phyloP scores from a whole-genome alignment of 2,329 filamentous ascomycete genomes.

The Talaromyces sp. region DNA sequence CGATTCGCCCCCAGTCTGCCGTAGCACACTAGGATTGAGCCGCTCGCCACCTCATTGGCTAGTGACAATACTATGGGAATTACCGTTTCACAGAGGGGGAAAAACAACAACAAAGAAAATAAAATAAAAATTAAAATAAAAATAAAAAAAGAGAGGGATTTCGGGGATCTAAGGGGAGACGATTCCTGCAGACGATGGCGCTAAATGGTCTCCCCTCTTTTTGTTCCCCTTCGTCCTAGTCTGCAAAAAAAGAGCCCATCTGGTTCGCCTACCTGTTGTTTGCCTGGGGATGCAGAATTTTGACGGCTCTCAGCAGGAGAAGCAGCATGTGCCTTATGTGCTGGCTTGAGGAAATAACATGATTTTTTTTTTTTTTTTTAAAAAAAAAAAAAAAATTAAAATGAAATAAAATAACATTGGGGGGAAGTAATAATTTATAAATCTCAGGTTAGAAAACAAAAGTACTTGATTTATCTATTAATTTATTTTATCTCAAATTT shows the following conservation, averaged over 20 bases:
- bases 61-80: constrained; percentile 24
- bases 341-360: constrained; percentile 16
- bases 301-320: constrained; percentile 27
- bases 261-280: constrained; percentile 19
- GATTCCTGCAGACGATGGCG: not conserved
- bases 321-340: constrained; percentile 29
- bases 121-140: constrained; percentile 6
- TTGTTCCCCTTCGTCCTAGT: not conserved
- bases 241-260: not conserved
- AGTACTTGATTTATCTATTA: not conserved
- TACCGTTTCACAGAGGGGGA: constrained; percentile 1
- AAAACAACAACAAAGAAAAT: not conserved
- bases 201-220: not conserved
- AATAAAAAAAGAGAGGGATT: not conserved
- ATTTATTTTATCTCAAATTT: not conserved
- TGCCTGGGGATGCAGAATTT: constrained; percentile 18
- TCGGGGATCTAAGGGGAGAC: not conserved
- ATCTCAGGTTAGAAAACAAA: not conserved
- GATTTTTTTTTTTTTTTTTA: too few species aligned
- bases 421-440: not conserved
- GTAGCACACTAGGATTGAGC: constrained; percentile 25
- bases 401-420: not conserved
- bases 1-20: not conserved
- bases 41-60: constrained; percentile 33
- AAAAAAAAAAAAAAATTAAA: not conserved